Evolutionary conservation across 31 red algal genomes (phyloP).

Genomic region (Asparagopsis taxiformis): DNA sequence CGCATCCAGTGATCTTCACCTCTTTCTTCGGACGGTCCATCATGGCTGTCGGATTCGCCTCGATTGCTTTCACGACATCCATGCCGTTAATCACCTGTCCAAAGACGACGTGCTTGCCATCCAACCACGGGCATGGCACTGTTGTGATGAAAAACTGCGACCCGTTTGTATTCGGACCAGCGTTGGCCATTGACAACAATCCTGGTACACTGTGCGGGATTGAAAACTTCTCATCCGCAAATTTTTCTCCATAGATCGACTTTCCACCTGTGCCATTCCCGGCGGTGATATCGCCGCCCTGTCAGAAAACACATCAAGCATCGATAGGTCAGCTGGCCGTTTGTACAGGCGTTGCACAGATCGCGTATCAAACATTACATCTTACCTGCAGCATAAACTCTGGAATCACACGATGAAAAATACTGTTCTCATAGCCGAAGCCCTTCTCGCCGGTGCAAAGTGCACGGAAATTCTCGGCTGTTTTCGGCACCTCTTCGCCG

Average conservation of each 20-base stretch:
- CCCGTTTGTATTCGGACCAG: slow-evolving; percentile 90
- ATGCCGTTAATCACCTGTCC: slow-evolving; percentile 68
- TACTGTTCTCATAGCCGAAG: slow-evolving; percentile 80
- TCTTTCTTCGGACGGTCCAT: slow-evolving; percentile 61
- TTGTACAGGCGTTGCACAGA: neutral
- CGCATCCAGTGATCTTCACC: slow-evolving; percentile 69
- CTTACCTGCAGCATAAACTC: slow-evolving; percentile 94
- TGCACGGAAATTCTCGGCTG: slow-evolving; percentile 90
- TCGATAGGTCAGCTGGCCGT: neutral
- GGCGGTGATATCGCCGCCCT: slow-evolving; percentile 89
- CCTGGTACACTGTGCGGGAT: slow-evolving; percentile 74
- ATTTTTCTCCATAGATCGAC: slow-evolving; percentile 84
- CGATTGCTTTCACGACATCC: slow-evolving; percentile 72
- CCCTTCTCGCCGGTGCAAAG: slow-evolving; percentile 88
- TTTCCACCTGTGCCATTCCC: slow-evolving; percentile 91
- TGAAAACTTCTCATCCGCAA: slow-evolving; percentile 84
- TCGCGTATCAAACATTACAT: too few relatives aligned
- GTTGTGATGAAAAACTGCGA: slow-evolving; percentile 92
- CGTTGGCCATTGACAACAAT: slow-evolving; percentile 91
- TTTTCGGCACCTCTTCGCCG: slow-evolving; percentile 86
- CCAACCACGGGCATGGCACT: slow-evolving; percentile 82
- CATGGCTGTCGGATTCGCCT: slow-evolving; percentile 44
- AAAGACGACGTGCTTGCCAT: slow-evolving; percentile 88
- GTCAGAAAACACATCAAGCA: neutral
- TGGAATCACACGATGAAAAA: slow-evolving; percentile 85